Evolutionary conservation across 192 early-diverging fungal genomes (phyloP).

Genomic region (Coemansia sp.): DNA sequence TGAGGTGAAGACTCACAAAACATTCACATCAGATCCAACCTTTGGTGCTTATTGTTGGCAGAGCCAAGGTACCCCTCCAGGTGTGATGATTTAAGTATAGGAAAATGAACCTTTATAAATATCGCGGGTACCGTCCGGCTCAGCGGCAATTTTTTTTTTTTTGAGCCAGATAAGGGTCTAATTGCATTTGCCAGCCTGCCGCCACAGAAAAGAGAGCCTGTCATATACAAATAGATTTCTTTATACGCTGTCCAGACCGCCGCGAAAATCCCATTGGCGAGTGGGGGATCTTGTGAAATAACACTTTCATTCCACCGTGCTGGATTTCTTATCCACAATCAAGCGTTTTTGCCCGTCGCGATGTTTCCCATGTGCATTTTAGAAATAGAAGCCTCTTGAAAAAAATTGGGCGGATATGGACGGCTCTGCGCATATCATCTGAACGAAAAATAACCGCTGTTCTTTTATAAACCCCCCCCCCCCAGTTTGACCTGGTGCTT

Average conservation of each 20-base stretch:
- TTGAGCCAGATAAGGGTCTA: background rate
- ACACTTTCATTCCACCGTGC: constrained; percentile 1
- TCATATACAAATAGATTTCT: background rate
- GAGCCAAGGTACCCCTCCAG: background rate
- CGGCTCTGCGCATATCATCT: no score
- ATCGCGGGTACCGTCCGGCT: background rate
- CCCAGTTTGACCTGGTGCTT: background rate
- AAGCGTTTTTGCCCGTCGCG: background rate
- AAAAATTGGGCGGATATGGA: no score
- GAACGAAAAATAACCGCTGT: background rate
- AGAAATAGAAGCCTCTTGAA: background rate
- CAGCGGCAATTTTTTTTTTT: background rate
- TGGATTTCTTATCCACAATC: background rate
- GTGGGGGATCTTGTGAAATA: background rate
- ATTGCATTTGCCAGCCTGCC: background rate
- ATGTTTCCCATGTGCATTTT: background rate
- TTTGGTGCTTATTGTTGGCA: background rate
- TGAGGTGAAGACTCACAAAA: background rate
- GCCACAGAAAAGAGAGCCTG: background rate
- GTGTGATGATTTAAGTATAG: background rate
- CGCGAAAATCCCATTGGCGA: background rate
- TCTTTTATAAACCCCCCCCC: background rate
- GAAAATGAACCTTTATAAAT: background rate
- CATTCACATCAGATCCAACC: background rate
- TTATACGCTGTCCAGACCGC: background rate